These are phyloP conservation scores for Adenanthera pavonina DNA, from an alignment of 306 rosid genomes.

Conservation along the genomic window DNA sequence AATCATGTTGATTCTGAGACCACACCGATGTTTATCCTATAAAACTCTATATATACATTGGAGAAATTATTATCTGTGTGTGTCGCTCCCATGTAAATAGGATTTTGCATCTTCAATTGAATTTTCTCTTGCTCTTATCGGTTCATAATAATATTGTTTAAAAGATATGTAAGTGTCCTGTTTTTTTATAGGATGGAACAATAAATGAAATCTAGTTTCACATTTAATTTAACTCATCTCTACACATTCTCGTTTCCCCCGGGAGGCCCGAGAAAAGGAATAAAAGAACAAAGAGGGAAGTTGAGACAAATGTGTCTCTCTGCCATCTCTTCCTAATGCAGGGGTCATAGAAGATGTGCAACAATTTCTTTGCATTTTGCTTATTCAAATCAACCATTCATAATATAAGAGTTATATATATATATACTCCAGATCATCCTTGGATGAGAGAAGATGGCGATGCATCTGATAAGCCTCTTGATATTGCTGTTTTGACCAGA, in stretches of 20 bases:
- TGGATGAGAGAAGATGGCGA: constrained; percentile 97
- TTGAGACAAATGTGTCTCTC: not conserved
- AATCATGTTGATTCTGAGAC: constrained; percentile 22
- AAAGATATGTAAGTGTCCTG: not conserved
- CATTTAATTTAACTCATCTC: not conserved
- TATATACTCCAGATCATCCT: constrained; percentile 78
- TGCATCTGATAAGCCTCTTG: constrained; percentile 95
- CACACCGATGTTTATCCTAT: not conserved
- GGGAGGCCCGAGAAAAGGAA: not conserved
- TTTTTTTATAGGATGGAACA: not conserved
- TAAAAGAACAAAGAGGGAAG: not conserved
- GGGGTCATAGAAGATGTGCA: not conserved
- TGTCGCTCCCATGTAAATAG: not conserved
- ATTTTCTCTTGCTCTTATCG: constrained; percentile 5
- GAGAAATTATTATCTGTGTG: constrained; percentile 5
- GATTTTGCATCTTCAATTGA: not conserved
- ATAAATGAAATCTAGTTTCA: not conserved
- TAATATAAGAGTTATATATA: constrained; percentile 28
- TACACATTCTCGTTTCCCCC: not conserved
- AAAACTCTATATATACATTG: not conserved
- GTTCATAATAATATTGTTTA: constrained; percentile 18
- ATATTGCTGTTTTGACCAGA: constrained; percentile 87
- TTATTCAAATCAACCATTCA: constrained; percentile 30
- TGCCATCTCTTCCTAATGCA: not conserved
- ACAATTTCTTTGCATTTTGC: constrained; percentile 2